These are phyloP conservation scores for Chlorella sorokiniana DNA, from an alignment of 139 green algal species.

Conservation along the genomic window DNA sequence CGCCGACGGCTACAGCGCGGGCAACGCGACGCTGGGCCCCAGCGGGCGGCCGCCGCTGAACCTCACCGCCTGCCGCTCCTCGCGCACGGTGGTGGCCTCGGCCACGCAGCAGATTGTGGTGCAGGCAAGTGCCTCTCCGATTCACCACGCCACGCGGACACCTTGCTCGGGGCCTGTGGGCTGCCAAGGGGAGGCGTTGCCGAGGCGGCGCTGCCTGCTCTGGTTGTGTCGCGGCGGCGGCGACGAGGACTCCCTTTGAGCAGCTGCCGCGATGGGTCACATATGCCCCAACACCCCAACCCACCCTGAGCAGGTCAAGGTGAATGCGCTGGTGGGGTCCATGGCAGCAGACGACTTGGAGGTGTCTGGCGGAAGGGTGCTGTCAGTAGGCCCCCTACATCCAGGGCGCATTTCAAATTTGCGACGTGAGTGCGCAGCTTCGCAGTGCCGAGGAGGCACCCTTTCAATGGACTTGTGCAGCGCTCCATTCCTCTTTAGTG, in stretches of 20 bases:
- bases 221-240: too few relatives aligned
- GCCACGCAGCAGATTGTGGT: neutral
- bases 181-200: neutral
- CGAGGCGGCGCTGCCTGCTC: too few relatives aligned
- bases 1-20: neutral
- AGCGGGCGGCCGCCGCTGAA: slow-evolving; percentile 14
- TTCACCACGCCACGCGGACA: neutral
- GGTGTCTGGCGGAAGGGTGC: neutral
- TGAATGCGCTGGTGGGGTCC: neutral
- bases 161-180: neutral
- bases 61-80: neutral
- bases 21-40: neutral
- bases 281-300: neutral
- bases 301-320: neutral
- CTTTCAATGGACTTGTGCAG: neutral
- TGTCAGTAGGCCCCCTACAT: neutral
- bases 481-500: neutral
- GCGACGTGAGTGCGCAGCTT: neutral
- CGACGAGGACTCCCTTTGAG: neutral
- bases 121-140: neutral
- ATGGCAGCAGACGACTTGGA: neutral
- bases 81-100: neutral
- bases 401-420: slow-evolving; percentile 5
- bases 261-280: neutral
- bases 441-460: neutral